These are phyloP conservation scores for Colletotrichum sansevieriae DNA, from an alignment of 2,329 filamentous ascomycete species.

Conservation along the genomic window DNA sequence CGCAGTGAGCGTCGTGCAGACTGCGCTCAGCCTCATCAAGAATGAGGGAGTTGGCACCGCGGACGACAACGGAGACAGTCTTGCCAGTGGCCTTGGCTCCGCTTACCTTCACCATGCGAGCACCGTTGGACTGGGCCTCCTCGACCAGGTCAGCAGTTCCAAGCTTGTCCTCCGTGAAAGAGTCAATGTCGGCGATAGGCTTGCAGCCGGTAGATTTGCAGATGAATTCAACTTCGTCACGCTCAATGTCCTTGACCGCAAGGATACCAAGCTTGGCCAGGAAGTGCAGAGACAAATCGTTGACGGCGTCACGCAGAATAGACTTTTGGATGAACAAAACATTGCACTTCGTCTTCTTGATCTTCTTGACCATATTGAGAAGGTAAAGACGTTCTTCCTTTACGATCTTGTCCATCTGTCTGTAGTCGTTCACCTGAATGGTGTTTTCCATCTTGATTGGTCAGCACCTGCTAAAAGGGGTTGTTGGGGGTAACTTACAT, in stretches of 20 bases:
- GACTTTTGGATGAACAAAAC: slow-evolving; percentile 98
- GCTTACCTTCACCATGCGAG: slow-evolving; percentile 94
- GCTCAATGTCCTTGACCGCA: slow-evolving; percentile 96
- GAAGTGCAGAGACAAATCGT: slow-evolving; percentile 97
- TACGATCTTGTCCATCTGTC: slow-evolving; percentile 99
- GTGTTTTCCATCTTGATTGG: slow-evolving; percentile 92
- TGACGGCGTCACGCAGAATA: slow-evolving; percentile 96
- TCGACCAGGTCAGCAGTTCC: slow-evolving; percentile 94
- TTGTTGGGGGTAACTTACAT: slow-evolving; percentile 68
- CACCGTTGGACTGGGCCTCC: slow-evolving; percentile 88
- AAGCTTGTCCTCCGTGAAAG: slow-evolving; percentile 98
- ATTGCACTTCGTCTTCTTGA: slow-evolving; percentile 99
- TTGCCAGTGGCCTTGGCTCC: slow-evolving; percentile 87
- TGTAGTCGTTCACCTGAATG: slow-evolving; percentile 98
- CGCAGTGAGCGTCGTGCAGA: slow-evolving; percentile 96
- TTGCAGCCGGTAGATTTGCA: slow-evolving; percentile 99
- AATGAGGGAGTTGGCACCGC: slow-evolving; percentile 93
- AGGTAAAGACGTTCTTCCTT: slow-evolving; percentile 99
- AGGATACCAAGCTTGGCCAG: slow-evolving; percentile 96
- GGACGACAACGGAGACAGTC: slow-evolving; percentile 94
- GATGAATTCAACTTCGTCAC: slow-evolving; percentile 98
- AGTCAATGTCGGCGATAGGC: slow-evolving; percentile 97
- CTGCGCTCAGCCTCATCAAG: slow-evolving; percentile 97
- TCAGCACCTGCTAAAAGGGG: slow-evolving; percentile 41
- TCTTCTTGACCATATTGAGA: slow-evolving; percentile 99